These are phyloP conservation scores for Exophiala sp. DNA, from an alignment of 2,329 filamentous ascomycete genomes.

Conservation along the genomic window DNA sequence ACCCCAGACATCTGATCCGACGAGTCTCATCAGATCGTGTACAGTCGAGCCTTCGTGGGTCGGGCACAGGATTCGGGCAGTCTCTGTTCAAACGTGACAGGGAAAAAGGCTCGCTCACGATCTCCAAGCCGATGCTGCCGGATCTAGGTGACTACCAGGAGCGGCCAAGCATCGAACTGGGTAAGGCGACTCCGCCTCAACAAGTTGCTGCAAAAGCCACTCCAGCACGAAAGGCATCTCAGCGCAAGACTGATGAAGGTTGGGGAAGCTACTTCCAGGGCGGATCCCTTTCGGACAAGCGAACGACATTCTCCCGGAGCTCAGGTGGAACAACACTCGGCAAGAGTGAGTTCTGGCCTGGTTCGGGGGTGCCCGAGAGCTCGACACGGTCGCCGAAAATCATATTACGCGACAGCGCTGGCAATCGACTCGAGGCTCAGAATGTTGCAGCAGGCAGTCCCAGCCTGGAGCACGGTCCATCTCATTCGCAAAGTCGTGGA, in stretches of 20 bases:
- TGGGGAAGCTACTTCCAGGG: conserved; percentile 47
- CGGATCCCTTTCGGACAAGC: conserved; percentile 27
- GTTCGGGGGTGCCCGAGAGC: conserved; percentile 31
- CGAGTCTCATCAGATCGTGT: conserved; percentile 23
- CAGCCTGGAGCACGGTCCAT: conserved; percentile 36
- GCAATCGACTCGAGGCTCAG: conserved; percentile 36
- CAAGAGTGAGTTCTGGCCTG: conserved; percentile 39
- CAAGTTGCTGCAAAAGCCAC: conserved; percentile 8
- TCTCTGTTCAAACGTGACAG: conserved; percentile 27
- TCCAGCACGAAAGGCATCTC: conserved; percentile 21
- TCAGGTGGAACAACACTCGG: conserved; percentile 12
- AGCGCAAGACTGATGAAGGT: conserved; percentile 43
- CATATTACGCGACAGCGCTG: conserved; percentile 27
- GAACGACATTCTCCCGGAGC: conserved; percentile 14
- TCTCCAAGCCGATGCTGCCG: conserved; percentile 29
- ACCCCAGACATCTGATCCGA: conserved; percentile 33
- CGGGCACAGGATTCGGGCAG: conserved; percentile 21
- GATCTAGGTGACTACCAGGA: conserved; percentile 24
- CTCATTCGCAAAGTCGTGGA: conserved; percentile 30
- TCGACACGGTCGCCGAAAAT: conserved; percentile 37
- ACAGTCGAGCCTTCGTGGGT: conserved; percentile 15
- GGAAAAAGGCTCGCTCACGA: conserved; percentile 21
- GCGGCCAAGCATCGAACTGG: conserved; percentile 26
- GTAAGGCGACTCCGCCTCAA: conserved; percentile 22
- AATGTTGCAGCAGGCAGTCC: conserved; percentile 41